These are phyloP conservation scores for Funneliformis mosseae DNA, from an alignment of 192 early-diverging fungal species.

Conservation along the genomic window DNA sequence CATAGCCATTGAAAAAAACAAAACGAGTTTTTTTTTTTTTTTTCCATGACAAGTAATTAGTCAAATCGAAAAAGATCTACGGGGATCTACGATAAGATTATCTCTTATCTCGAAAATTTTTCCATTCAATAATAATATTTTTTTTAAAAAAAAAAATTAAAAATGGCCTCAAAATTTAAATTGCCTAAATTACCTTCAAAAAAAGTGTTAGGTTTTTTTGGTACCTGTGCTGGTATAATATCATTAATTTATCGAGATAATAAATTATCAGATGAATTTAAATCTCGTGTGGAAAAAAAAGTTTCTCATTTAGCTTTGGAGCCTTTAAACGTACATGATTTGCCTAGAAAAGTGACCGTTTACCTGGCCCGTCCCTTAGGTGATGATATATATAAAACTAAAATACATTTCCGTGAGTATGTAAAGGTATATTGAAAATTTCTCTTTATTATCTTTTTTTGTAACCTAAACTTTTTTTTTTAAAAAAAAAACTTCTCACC, in stretches of 20 bases:
- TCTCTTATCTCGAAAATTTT: not conserved
- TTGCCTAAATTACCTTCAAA: conserved; percentile 39
- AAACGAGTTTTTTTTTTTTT: not conserved
- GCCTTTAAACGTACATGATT: conserved; percentile 41
- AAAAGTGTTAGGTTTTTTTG: conserved; percentile 46
- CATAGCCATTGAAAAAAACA: too few relatives aligned
- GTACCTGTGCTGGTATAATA: conserved; percentile 35
- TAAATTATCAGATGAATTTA: conserved; percentile 40
- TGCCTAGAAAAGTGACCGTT: conserved; percentile 49
- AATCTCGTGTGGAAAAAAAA: conserved; percentile 40
- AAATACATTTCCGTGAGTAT: conserved; percentile 45
- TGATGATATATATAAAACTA: conserved; percentile 49
- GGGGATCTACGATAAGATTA: not conserved
- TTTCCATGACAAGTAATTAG: not conserved
- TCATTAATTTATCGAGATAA: conserved; percentile 44
- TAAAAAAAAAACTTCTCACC: not conserved
- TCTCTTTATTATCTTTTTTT: not conserved
- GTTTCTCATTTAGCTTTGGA: conserved; percentile 44
- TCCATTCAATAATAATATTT: not conserved
- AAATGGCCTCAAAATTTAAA: not conserved
- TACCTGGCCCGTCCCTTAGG: conserved; percentile 45
- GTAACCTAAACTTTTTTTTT: too few relatives aligned
- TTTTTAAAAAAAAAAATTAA: not conserved
- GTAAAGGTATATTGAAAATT: conserved; percentile 38
- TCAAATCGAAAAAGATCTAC: too few relatives aligned